Percentiles rank a stretch among this genome's conserved stretches.
These are phyloP conservation scores for Mycena crocata DNA, from an alignment of 768 basidiomycete species.

Conservation along the genomic window DNA sequence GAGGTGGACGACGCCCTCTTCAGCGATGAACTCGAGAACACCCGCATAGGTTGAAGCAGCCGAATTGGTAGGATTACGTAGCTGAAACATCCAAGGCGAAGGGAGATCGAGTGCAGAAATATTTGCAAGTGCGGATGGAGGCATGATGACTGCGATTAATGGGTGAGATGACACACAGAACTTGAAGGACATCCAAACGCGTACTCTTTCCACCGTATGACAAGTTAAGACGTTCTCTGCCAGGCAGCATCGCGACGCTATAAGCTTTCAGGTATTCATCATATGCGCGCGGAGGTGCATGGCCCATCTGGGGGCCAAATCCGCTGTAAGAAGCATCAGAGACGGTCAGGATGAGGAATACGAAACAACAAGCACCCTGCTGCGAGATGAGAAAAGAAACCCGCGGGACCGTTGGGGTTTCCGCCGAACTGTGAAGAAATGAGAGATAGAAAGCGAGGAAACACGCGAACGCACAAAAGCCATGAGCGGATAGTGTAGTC, in stretches of 20 bases:
- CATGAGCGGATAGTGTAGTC: conserved; percentile 42
- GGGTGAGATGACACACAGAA: conserved; percentile 18
- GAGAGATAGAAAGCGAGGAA: not conserved
- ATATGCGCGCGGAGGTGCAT: conserved; percentile 78
- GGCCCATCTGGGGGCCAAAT: conserved; percentile 57
- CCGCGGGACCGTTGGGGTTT: conserved; percentile 64
- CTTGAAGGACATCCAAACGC: conserved; percentile 36
- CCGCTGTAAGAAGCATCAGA: conserved; percentile 65
- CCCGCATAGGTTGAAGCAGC: conserved; percentile 94
- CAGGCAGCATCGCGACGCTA: conserved; percentile 93
- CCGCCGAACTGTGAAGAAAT: conserved; percentile 48
- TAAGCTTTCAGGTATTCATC: conserved; percentile 96
- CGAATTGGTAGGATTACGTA: conserved; percentile 89
- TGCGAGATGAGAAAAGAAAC: conserved; percentile 74
- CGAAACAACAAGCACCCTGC: conserved; percentile 34
- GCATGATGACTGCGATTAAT: conserved; percentile 82
- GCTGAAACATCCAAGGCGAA: conserved; percentile 95
- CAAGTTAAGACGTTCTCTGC: conserved; percentile 87
- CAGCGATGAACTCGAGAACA: conserved; percentile 98
- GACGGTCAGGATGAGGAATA: conserved; percentile 5
- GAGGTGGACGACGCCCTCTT: conserved; percentile 94
- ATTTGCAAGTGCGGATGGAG: conserved; percentile 91
- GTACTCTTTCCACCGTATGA: conserved; percentile 97
- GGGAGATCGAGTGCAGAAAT: conserved; percentile 90
- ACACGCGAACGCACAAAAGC: conserved; percentile 53